Evolutionary conservation across 805 yeast genomes (phyloP).

Genomic region (Pichia exigua): DNA sequence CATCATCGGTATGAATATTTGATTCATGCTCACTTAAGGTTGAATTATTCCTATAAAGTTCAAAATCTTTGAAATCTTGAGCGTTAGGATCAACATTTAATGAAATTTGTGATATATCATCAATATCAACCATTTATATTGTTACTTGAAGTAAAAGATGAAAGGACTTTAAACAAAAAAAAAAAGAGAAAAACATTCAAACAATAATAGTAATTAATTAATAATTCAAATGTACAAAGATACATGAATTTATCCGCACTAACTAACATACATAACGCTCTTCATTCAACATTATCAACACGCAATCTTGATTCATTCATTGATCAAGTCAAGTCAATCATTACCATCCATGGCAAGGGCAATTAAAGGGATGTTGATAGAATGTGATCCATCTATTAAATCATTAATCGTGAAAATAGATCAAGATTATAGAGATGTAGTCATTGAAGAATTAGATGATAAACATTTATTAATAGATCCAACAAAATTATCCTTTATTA

Average conservation of each 20-base stretch:
- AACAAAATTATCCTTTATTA: conserved; percentile 66
- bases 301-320: too few relatives aligned
- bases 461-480: conserved; percentile 81
- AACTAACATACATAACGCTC: too few relatives aligned
- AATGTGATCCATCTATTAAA: conserved; percentile 81
- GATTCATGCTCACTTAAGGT: conserved; percentile 23
- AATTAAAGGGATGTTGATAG: conserved; percentile 44
- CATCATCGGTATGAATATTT: conserved; percentile 18
- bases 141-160: background rate
- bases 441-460: conserved; percentile 77
- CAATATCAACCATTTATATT: background rate
- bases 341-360: conserved; percentile 41
- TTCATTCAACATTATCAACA: too few relatives aligned
- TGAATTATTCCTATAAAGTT: background rate
- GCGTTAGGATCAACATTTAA: background rate
- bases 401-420: conserved; percentile 84
- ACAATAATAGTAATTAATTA: too few relatives aligned
- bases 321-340: conserved; percentile 2
- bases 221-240: too few relatives aligned
- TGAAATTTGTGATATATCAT: background rate
- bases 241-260: background rate
- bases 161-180: too few relatives aligned
- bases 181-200: too few relatives aligned
- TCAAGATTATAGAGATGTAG: conserved; percentile 61
- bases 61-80: background rate